These are phyloP conservation scores for Clonostachys rosea DNA, from an alignment of 2,329 filamentous ascomycete genomes.

Conservation along the genomic window DNA sequence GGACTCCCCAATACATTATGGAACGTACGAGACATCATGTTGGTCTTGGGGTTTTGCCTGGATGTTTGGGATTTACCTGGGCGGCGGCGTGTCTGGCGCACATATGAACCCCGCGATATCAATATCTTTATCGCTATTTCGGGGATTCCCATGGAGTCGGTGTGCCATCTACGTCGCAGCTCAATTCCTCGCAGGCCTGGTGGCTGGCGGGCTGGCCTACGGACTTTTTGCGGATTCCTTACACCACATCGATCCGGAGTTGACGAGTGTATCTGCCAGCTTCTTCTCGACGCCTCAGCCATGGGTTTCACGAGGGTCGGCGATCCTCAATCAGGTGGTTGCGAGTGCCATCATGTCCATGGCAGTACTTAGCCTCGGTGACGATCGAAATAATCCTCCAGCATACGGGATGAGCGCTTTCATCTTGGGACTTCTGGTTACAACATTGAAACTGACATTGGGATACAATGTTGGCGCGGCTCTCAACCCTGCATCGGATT, in stretches of 20 bases:
- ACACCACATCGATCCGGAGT: conserved; percentile 18
- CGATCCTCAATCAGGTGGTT: conserved; percentile 26
- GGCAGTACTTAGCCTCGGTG: conserved; percentile 25
- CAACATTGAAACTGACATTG: conserved; percentile 25
- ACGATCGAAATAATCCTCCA: conserved; percentile 28
- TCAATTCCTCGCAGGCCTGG: conserved; percentile 21
- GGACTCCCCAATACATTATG: conserved; percentile 5
- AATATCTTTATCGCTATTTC: conserved; percentile 23
- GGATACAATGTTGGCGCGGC: conserved; percentile 29
- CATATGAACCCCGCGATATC: conserved; percentile 29
- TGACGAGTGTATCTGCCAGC: conserved; percentile 17
- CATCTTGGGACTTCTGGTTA: conserved; percentile 24
- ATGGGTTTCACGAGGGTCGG: conserved; percentile 13
- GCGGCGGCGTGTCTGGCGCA: conserved; percentile 17
- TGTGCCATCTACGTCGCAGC: conserved; percentile 19
- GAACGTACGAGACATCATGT: conserved; percentile 12
- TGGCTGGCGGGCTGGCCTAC: conserved; percentile 20
- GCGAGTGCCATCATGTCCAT: conserved; percentile 26
- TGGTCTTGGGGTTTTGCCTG: conserved; percentile 15
- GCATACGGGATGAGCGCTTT: conserved; percentile 28
- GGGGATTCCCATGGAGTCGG: conserved; percentile 26
- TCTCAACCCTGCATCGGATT: conserved; percentile 28
- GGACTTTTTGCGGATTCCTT: conserved; percentile 22
- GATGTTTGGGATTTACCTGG: conserved; percentile 15
- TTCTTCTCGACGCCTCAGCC: conserved; percentile 23